Conservation (phyloP, 2,329 filamentous ascomycete genomes). For the Aureobasidium sp. region DNA sequence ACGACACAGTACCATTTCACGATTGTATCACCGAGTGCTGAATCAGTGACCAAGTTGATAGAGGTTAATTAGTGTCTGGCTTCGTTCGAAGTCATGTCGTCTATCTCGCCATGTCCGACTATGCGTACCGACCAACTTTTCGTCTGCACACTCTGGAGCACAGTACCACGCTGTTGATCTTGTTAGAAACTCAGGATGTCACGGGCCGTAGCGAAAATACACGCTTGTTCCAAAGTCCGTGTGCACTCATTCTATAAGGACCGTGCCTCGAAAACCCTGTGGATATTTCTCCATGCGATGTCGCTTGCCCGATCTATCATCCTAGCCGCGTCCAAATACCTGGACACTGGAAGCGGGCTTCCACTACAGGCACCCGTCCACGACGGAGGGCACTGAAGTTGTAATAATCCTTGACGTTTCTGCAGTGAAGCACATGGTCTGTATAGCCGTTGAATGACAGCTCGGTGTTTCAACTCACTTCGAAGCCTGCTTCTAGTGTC, state of each 20-base stretch:
- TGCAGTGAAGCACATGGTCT: not conserved
- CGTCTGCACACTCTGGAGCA: not conserved
- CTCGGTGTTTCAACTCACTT: not conserved
- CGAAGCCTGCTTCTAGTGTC: not conserved
- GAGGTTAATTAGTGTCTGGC: not conserved
- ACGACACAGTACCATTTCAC: too few relatives aligned
- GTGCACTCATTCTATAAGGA: not conserved
- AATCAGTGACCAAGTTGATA: not conserved
- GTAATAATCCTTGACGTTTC: too few relatives aligned
- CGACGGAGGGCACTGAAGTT: not conserved
- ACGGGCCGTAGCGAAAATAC: not conserved
- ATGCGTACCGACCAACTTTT: not conserved
- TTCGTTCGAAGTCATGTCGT: not conserved
- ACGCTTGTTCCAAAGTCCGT: not conserved
- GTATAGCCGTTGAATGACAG: not conserved
- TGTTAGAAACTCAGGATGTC: not conserved
- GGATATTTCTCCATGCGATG: not conserved
- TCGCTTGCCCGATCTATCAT: not conserved
- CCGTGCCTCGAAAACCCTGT: not conserved
- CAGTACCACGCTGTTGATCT: not conserved
- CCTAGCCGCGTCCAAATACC: not conserved
- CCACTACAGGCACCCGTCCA: not conserved
- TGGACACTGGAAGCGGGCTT: not conserved
- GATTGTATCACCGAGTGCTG: not conserved
- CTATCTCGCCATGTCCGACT: not conserved